Percentiles rank a stretch among this genome's conserved stretches.
Evolutionary conservation across 768 basidiomycete genomes (phyloP).

Genomic region (Tephrocybe sp.): DNA sequence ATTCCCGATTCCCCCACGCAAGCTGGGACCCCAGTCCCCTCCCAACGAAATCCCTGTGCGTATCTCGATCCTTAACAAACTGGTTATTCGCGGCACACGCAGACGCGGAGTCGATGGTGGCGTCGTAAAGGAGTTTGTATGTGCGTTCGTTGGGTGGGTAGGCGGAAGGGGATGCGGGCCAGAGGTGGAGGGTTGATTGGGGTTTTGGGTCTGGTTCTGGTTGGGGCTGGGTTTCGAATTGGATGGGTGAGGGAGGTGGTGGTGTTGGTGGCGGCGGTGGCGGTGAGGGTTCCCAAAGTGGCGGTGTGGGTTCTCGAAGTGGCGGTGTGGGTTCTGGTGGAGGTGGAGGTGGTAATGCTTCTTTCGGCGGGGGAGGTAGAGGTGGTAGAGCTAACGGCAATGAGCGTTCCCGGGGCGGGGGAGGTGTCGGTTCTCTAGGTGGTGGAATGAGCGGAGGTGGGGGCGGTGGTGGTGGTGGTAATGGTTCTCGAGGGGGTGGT

Average conservation of each 20-base stretch:
- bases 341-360: slow-evolving; percentile 18
- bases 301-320: slow-evolving; percentile 24
- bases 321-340: slow-evolving; percentile 31
- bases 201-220: no score
- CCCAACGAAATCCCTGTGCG: no score
- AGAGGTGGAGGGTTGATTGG: slow-evolving; percentile 44
- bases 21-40: no score
- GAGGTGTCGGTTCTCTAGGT: slow-evolving; percentile 28
- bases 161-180: slow-evolving; percentile 56
- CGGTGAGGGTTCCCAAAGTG: slow-evolving; percentile 19
- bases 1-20: no score
- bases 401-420: slow-evolving; percentile 18
- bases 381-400: slow-evolving; percentile 20
- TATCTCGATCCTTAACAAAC: neutral
- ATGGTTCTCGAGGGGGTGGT: slow-evolving; percentile 25
- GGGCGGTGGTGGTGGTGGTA: slow-evolving; percentile 27
- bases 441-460: slow-evolving; percentile 37
- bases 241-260: slow-evolving; percentile 22
- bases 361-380: slow-evolving; percentile 22
- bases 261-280: slow-evolving; percentile 20
- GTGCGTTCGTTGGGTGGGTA: slow-evolving; percentile 41
- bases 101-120: slow-evolving; percentile 39
- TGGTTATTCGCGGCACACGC: neutral
- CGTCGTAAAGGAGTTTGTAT: slow-evolving; percentile 67
- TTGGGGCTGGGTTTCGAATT: no score